Base-by-base conservation (phyloP, 2,329 filamentous ascomycete genomes). In the Aspergillus uvarum region DNA sequence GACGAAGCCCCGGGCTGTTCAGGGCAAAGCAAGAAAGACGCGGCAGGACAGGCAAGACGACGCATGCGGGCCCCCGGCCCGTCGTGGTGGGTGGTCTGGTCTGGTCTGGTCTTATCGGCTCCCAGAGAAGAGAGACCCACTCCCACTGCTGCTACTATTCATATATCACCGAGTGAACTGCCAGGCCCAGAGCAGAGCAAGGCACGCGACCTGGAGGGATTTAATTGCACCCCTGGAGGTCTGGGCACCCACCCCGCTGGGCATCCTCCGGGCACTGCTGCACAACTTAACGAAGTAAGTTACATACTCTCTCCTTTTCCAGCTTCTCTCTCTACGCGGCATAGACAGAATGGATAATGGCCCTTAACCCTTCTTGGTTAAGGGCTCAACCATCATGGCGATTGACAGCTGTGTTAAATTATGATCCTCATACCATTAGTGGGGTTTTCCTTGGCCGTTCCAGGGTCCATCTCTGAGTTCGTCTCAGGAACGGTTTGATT, bases 61-160 rank as follows among this genome's bases (percentile, higher is more conserved):
- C 59, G 61, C 61, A 61, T 65, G 66, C 66, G 63, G 66, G 65
- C 61, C 66, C 59, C 63, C 62, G 62, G 56, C 53, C 52, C 54
- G 59, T 62, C 61, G 51, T 47, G n/a, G 47, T 48, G 26, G 26
- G 26, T 29, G 26, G 26, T 7, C 24, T 26, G 24, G 24, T 26
- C 24, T 26, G 24, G 7, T 29, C 26, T 29, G 47, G 49, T 59
- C 61, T 58, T 60, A 63, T 58, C 58, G 54, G 61, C 49, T 14
- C 11, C 32, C 32, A 35, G 14, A 35, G 32, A 35, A 14, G 32
- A 35, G 32, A 35, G 54, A 56, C 54, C 54, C 54, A 47, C 54
- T 47, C 54, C 54, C 54, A 47, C 54, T 47, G 8, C 14, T 29
- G 49, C 7, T 32, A 32, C 31, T 51, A 51, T 51, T 51, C 26